Percentiles rank a stretch among this genome's conserved stretches.
These are phyloP conservation scores for Myxozyma neotropica DNA, from an alignment of 805 yeast species.

Conservation along the genomic window DNA sequence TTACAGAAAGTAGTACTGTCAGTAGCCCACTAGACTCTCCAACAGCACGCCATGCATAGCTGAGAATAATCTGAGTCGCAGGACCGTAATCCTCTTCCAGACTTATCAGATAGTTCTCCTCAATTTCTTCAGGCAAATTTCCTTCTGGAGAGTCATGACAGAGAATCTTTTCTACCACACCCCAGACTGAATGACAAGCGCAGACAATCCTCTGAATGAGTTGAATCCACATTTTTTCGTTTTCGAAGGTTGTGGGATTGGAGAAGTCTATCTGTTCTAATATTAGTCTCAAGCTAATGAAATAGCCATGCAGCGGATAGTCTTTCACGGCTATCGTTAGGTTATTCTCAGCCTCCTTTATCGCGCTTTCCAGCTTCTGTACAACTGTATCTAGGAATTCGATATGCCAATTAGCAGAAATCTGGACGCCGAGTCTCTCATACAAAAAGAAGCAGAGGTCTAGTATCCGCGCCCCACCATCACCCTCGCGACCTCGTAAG, in stretches of 20 bases:
- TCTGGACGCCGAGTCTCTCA: slow-evolving; percentile 33
- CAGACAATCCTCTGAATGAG: slow-evolving; percentile 23
- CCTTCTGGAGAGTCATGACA: slow-evolving; percentile 76
- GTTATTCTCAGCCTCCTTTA: slow-evolving; percentile 44
- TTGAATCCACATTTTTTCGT: neutral
- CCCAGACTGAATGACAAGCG: slow-evolving; percentile 48
- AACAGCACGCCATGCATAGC: slow-evolving; percentile 80
- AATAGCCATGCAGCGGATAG: slow-evolving; percentile 68
- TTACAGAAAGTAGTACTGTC: slow-evolving; percentile 48
- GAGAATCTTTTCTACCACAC: slow-evolving; percentile 51
- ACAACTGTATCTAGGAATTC: slow-evolving; percentile 44
- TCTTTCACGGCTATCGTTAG: slow-evolving; percentile 50
- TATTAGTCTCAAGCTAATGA: slow-evolving; percentile 58
- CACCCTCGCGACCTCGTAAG: slow-evolving; percentile 63
- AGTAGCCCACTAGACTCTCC: slow-evolving; percentile 71
- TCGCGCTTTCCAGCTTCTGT: slow-evolving; percentile 42
- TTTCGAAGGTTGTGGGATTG: neutral
- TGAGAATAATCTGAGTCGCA: slow-evolving; percentile 50
- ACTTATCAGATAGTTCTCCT: slow-evolving; percentile 32
- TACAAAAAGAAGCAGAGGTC: slow-evolving; percentile 52
- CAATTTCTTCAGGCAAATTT: slow-evolving; percentile 51
- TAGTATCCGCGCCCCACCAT: slow-evolving; percentile 73
- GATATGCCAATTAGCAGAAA: slow-evolving; percentile 30
- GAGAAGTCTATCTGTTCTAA: slow-evolving; percentile 41
- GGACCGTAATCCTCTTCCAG: slow-evolving; percentile 43